Conservation (phyloP, 208 protist genomes). For the Acanthamoeba culbertsoni region DNA sequence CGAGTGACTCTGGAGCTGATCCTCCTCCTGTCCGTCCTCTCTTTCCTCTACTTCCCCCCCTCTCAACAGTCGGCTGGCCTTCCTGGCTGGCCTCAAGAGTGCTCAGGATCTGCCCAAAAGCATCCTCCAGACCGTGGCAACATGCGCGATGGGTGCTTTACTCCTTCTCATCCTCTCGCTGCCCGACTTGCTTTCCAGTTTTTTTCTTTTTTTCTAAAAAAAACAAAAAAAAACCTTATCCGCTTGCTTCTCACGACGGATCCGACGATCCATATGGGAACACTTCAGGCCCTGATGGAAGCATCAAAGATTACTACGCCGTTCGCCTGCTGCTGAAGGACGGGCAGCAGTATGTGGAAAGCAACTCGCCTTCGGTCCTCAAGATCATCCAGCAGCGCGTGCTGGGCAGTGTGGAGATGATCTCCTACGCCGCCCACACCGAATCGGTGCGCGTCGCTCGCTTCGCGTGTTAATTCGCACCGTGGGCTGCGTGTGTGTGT, state of each 20-base stretch:
- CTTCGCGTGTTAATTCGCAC: too few species aligned
- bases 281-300: background rate
- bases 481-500: too few species aligned
- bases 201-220: background rate
- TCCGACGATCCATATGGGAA: background rate
- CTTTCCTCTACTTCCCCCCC: background rate
- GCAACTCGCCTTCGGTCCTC: constrained; percentile 64
- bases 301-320: constrained; percentile 79
- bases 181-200: background rate
- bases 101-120: background rate
- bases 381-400: constrained; percentile 38
- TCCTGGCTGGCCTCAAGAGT: constrained; percentile 35
- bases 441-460: background rate
- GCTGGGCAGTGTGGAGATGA: background rate
- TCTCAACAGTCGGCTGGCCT: background rate
- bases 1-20: background rate
- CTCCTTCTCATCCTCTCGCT: background rate
- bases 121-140: background rate
- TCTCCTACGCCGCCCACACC: background rate
- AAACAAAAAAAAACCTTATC: too few species aligned
- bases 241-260: background rate
- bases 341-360: constrained; percentile 84
- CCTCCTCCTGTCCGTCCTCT: background rate
- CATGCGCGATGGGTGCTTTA: background rate
- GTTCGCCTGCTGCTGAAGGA: constrained; percentile 78